These are phyloP conservation scores for Panellus pusillus DNA, from an alignment of 768 basidiomycete species.

Conservation along the genomic window DNA sequence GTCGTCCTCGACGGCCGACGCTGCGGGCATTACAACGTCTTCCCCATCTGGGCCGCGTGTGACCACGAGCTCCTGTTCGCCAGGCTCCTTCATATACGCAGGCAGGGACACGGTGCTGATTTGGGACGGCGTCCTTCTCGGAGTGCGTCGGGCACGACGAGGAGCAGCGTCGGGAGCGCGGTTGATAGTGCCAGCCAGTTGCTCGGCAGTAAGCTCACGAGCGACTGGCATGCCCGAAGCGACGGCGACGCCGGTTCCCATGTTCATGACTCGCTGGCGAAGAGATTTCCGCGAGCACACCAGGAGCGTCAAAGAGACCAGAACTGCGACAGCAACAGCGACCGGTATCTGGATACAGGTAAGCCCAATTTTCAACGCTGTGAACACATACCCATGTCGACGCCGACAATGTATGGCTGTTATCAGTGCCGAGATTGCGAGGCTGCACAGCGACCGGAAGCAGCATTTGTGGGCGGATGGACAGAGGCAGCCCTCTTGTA, in stretches of 20 bases:
- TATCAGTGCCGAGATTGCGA: too few species aligned
- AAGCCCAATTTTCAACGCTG: too few species aligned
- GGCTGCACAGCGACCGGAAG: too few species aligned
- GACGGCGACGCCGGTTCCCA: conserved; percentile 17
- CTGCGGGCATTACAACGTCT: conserved; percentile 47
- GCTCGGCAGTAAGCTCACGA: conserved; percentile 55
- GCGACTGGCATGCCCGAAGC: conserved; percentile 10
- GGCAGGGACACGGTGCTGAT: conserved; percentile 78
- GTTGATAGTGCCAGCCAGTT: conserved; percentile 51
- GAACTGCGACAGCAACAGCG: conserved; percentile 31
- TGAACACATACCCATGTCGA: too few species aligned
- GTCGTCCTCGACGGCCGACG: conserved; percentile 32
- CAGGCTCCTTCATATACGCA: conserved; percentile 81
- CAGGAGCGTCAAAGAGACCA: conserved; percentile 23
- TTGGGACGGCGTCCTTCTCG: conserved; percentile 69
- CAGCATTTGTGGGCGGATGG: too few species aligned
- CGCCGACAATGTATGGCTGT: too few species aligned
- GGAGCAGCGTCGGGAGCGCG: conserved; percentile 23
- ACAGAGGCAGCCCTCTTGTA: too few species aligned
- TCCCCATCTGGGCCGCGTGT: conserved; percentile 54
- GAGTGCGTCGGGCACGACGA: conserved; percentile 37
- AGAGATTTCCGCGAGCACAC: conserved; percentile 23
- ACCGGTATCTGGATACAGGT: conserved; percentile 23
- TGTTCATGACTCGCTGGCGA: conserved; percentile 11
- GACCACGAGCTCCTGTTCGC: conserved; percentile 79